Percentiles rank a stretch among this genome's conserved stretches.
Evolutionary conservation across 306 rosid species (phyloP).

Genomic region (Gynostemma pentaphyllum): DNA sequence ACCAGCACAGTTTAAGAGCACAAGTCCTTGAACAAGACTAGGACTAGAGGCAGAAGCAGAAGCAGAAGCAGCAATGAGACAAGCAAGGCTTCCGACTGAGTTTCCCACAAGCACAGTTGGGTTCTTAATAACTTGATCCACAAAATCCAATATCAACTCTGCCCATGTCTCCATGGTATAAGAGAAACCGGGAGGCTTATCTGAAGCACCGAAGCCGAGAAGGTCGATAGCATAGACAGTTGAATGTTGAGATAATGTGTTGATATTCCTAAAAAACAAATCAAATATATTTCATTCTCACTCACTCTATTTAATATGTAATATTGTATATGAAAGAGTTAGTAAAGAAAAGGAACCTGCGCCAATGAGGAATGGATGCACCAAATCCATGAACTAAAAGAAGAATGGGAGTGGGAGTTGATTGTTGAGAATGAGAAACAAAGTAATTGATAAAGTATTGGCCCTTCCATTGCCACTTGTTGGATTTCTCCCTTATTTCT

Average conservation of each 20-base stretch:
- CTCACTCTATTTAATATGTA: too few relatives aligned
- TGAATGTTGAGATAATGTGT: constrained; percentile 36
- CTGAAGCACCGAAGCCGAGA: constrained; percentile 91
- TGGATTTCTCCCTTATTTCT: constrained; percentile 40
- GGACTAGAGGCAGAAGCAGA: constrained; percentile 56
- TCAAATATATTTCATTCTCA: too few relatives aligned
- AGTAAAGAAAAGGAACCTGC: constrained; percentile 34
- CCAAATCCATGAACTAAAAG: constrained; percentile 95
- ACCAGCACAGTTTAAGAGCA: constrained; percentile 77
- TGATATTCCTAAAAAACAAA: constrained; percentile 49
- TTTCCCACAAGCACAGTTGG: constrained; percentile 85
- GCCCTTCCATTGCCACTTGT: constrained; percentile 72
- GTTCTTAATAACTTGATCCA: constrained; percentile 57
- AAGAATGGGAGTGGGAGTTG: constrained; percentile 37
- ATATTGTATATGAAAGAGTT: too few relatives aligned
- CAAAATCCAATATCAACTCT: constrained; percentile 76
- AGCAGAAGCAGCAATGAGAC: constrained; percentile 88
- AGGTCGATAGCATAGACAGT: constrained; percentile 91
- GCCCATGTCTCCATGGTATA: constrained; percentile 96
- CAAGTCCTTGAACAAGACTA: constrained; percentile 56
- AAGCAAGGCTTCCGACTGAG: constrained; percentile 96
- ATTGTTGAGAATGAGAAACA: constrained; percentile 31
- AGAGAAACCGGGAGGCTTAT: constrained; percentile 61
- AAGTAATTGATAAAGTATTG: constrained; percentile 53
- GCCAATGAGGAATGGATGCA: constrained; percentile 94